phyloP scores from a whole-genome alignment of 345 rosid species.

The Durio zibethinus region DNA sequence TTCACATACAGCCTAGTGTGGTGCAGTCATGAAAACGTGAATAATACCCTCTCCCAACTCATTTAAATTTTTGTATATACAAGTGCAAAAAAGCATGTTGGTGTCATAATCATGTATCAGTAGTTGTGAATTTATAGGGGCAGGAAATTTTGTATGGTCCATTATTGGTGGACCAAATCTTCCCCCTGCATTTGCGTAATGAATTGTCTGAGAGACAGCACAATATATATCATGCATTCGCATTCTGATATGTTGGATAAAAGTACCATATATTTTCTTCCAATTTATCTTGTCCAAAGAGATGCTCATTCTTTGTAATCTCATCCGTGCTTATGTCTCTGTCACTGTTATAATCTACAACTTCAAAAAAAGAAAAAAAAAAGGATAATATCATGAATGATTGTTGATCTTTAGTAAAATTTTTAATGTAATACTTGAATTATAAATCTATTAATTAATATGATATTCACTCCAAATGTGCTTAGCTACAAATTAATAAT shows the following conservation, averaged over 20 bases:
- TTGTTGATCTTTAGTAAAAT: no score
- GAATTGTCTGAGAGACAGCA: constrained; percentile 23
- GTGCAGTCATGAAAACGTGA: neutral
- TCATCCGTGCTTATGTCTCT: constrained; percentile 33
- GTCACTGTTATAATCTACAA: constrained; percentile 23
- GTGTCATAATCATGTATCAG: constrained; percentile 10
- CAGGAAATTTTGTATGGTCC: constrained; percentile 40
- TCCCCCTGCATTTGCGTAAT: constrained; percentile 24
- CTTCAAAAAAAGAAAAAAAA: constrained; percentile 30
- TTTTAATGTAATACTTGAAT: no score
- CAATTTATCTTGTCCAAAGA: constrained; percentile 42
- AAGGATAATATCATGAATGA: neutral
- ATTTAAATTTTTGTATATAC: no score
- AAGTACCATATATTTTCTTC: constrained; percentile 23
- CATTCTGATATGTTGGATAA: constrained; percentile 13
- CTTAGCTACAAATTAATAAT: no score
- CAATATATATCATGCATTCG: constrained; percentile 15
- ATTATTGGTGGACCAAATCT: constrained; percentile 45
- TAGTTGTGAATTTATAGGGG: constrained; percentile 26
- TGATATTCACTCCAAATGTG: no score
- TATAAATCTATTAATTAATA: no score
- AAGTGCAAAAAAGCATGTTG: constrained; percentile 4
- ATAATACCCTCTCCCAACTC: neutral
- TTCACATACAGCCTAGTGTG: neutral
- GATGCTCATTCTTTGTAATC: constrained; percentile 33